These are phyloP conservation scores for Parsonsia alboflavescens DNA, from an alignment of 257 asterid genomes.

Conservation along the genomic window DNA sequence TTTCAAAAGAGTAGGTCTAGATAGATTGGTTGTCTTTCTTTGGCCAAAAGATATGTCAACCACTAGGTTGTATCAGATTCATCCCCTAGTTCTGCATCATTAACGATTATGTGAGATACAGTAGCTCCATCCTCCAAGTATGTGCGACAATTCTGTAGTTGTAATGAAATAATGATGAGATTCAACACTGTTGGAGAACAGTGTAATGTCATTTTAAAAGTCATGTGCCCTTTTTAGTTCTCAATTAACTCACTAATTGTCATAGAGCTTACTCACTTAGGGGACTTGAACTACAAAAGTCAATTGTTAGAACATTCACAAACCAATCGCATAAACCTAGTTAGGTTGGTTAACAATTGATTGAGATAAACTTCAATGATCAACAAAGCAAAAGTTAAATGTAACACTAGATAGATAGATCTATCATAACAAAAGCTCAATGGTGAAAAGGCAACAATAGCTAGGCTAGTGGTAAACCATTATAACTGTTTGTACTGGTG, in stretches of 20 bases:
- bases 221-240: not conserved
- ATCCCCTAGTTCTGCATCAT: not conserved
- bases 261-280: not conserved
- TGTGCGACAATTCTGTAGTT: not conserved
- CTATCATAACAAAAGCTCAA: not conserved
- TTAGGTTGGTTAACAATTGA: not conserved
- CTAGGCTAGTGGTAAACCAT: not conserved
- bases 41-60: not conserved
- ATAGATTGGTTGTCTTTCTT: not conserved
- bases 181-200: not conserved
- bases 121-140: not conserved
- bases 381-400: not conserved
- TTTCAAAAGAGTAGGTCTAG: not conserved
- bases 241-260: not conserved
- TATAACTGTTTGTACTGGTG: not conserved
- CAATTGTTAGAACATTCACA: not conserved
- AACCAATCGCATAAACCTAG: not conserved
- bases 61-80: not conserved
- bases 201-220: not conserved
- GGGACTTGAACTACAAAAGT: not conserved
- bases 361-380: not conserved
- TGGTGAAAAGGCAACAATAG: not conserved
- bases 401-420: not conserved
- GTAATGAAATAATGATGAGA: not conserved
- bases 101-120: not conserved